A percentile compares a stretch with the other conserved stretches of the same genome.
phyloP scores from a whole-genome alignment of 106 monocot species.

The Amphibolis antarctica region DNA sequence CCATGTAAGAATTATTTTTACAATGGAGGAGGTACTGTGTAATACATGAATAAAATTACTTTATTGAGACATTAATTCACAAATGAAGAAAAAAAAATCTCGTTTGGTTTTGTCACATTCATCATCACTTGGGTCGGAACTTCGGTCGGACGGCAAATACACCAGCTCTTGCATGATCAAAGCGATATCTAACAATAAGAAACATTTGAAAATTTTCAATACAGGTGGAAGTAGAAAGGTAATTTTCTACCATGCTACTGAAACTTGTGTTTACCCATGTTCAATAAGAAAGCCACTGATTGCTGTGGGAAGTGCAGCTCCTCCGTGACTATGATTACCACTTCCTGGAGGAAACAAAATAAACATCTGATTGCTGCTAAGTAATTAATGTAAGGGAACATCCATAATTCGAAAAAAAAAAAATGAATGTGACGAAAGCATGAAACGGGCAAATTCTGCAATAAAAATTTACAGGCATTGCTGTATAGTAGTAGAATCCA shows the following conservation, averaged over 20 bases:
- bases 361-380: neutral
- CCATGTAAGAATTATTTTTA: no score
- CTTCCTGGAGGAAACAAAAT: slow-evolving; percentile 30
- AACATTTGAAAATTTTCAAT: neutral
- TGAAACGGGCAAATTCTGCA: no score
- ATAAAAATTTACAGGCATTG: no score
- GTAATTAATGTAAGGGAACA: no score
- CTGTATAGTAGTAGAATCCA: no score
- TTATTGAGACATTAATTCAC: no score
- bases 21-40: no score
- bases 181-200: slow-evolving; percentile 45
- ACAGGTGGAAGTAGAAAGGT: neutral
- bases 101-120: no score
- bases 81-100: no score
- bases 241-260: neutral
- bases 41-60: no score
- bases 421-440: no score
- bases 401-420: no score
- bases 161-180: slow-evolving; percentile 73
- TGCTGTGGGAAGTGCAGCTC: slow-evolving; percentile 65
- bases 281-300: slow-evolving; percentile 78
- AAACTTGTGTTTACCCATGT: slow-evolving; percentile 31
- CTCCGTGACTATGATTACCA: slow-evolving; percentile 85
- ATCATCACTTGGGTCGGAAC: slow-evolving; percentile 24
- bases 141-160: slow-evolving; percentile 57